Conservation (phyloP, 1,284 basidiomycete species). For the Marasmius tenuissimus region DNA sequence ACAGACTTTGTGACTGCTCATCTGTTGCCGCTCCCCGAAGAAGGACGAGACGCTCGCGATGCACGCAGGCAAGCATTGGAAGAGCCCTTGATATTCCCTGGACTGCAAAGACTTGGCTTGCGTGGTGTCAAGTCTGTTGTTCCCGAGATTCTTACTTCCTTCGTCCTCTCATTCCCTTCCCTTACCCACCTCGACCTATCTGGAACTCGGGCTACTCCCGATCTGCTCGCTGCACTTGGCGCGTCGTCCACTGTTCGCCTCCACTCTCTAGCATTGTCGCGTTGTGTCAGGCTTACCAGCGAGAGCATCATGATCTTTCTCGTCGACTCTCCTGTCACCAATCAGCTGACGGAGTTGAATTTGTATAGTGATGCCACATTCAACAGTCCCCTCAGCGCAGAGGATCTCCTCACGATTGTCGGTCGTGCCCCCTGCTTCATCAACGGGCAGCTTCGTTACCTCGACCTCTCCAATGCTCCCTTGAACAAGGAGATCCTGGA, state of each 20-base stretch:
- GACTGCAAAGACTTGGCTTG: constrained; percentile 81
- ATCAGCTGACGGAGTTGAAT: constrained; percentile 75
- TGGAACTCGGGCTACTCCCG: constrained; percentile 78
- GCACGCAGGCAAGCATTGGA: constrained; percentile 32
- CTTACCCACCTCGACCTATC: constrained; percentile 92
- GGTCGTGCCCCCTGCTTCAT: constrained; percentile 80
- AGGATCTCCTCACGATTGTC: constrained; percentile 74
- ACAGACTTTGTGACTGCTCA: constrained; percentile 80
- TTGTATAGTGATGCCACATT: constrained; percentile 90
- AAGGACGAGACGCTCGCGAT: constrained; percentile 39
- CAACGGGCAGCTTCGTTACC: constrained; percentile 76
- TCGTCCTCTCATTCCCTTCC: constrained; percentile 83
- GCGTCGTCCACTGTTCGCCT: constrained; percentile 66
- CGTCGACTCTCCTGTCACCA: constrained; percentile 65
- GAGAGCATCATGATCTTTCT: constrained; percentile 80
- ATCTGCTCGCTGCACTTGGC: constrained; percentile 72
- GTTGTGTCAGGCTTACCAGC: constrained; percentile 84
- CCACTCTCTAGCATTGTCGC: constrained; percentile 82
- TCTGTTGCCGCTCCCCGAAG: constrained; percentile 49
- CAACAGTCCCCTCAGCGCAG: constrained; percentile 71
- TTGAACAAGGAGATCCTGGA: constrained; percentile 65
- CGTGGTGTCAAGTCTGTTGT: constrained; percentile 81
- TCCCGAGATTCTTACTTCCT: constrained; percentile 71
- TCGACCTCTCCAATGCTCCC: constrained; percentile 87
- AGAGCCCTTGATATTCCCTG: constrained; percentile 68